A percentile compares a stretch with the other conserved stretches of the same genome.
phyloP scores from a whole-genome alignment of 2,329 filamentous ascomycete species.

The Coniochaeta sp. region DNA sequence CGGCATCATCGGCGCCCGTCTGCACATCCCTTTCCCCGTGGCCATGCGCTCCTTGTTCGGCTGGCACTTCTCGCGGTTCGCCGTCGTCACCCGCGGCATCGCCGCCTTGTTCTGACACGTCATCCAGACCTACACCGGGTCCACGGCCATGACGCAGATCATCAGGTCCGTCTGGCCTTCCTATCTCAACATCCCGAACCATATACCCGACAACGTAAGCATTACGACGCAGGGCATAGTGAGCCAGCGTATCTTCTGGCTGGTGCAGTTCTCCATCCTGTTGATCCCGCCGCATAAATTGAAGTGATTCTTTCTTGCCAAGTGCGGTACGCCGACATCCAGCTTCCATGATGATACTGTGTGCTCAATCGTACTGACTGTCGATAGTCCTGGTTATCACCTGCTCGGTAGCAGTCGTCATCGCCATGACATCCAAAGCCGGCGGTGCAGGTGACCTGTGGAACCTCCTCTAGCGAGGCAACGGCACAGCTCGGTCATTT shows the following conservation, averaged over 20 bases:
- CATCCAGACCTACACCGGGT: conserved; percentile 18
- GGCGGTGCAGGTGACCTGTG: conserved; percentile 15
- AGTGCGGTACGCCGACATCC: conserved; percentile 12
- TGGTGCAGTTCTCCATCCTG: conserved; percentile 15
- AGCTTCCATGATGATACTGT: neutral
- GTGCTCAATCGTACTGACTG: conserved; percentile 2
- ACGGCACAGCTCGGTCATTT: conserved; percentile 14
- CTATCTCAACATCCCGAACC: conserved; percentile 31
- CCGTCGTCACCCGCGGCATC: conserved; percentile 25
- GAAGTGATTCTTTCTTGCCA: conserved; percentile 18
- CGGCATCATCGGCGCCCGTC: conserved; percentile 20
- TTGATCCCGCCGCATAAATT: conserved; percentile 21
- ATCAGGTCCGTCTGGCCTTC: conserved; percentile 31
- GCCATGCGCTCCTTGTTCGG: conserved; percentile 28
- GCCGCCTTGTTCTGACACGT: conserved; percentile 30
- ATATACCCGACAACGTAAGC: conserved; percentile 27
- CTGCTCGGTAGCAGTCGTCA: conserved; percentile 7
- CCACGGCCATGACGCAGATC: conserved; percentile 15
- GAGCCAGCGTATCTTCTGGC: conserved; percentile 17
- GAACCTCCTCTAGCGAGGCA: conserved; percentile 10
- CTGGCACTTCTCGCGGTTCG: conserved; percentile 25
- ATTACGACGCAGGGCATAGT: conserved; percentile 24
- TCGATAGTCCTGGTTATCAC: conserved; percentile 13
- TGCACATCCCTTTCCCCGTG: conserved; percentile 31
- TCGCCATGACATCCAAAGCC: conserved; percentile 14